phyloP scores from a whole-genome alignment of 148 eudicot genomes.

The Amaranthus palmeri region DNA sequence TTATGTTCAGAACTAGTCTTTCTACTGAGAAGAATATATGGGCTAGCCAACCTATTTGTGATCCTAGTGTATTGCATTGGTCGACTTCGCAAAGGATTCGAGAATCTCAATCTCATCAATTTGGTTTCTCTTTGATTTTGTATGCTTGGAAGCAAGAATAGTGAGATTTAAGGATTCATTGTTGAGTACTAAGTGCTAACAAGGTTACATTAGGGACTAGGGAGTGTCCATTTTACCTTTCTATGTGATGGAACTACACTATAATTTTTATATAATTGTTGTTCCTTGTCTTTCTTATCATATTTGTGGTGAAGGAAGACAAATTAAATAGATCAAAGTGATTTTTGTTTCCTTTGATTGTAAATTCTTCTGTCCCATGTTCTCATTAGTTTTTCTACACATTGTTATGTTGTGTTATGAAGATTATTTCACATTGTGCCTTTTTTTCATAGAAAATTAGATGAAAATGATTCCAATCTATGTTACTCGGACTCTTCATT shows the following conservation, averaged over 20 bases:
- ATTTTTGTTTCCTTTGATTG: slow-evolving; percentile 29
- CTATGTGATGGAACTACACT: slow-evolving; percentile 35
- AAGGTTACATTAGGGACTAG: slow-evolving; percentile 35
- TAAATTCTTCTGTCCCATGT: slow-evolving; percentile 21
- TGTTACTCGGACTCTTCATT: background rate
- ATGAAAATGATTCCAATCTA: background rate
- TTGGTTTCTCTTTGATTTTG: slow-evolving; percentile 53
- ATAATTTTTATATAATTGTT: slow-evolving; percentile 32
- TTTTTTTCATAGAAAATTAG: slow-evolving; percentile 6
- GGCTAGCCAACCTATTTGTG: slow-evolving; percentile 39
- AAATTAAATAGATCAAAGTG: slow-evolving; percentile 31
- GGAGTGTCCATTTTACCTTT: slow-evolving; percentile 31
- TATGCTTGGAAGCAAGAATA: slow-evolving; percentile 66
- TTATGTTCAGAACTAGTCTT: slow-evolving; percentile 52
- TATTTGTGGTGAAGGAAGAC: slow-evolving; percentile 22
- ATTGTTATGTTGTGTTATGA: slow-evolving; percentile 8
- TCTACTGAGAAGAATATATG: slow-evolving; percentile 47
- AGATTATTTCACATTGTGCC: slow-evolving; percentile 4
- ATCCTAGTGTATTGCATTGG: slow-evolving; percentile 35
- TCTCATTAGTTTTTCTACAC: slow-evolving; percentile 1
- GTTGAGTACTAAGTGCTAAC: slow-evolving; percentile 46
- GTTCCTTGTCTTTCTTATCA: slow-evolving; percentile 24
- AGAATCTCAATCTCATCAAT: slow-evolving; percentile 45
- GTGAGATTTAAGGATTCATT: slow-evolving; percentile 31
- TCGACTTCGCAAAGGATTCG: slow-evolving; percentile 41